Percentiles rank a stretch among this genome's conserved stretches.
These are phyloP conservation scores for Cercospora janseana DNA, from an alignment of 2,329 filamentous ascomycete species.

Conservation along the genomic window DNA sequence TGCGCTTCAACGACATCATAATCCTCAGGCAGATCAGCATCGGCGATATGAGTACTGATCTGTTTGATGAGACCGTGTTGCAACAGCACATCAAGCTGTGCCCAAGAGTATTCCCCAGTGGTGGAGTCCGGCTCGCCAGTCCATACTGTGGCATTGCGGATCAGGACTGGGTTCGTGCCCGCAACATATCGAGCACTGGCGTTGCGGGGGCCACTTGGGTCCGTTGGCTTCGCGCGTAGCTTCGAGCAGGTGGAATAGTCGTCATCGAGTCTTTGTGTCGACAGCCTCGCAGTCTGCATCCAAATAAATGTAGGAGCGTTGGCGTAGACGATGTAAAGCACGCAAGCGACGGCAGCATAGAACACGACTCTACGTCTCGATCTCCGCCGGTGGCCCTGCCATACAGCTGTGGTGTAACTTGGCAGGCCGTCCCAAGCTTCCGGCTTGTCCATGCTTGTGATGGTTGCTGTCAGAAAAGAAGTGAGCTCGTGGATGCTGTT, in stretches of 20 bases:
- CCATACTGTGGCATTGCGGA: conserved; percentile 67
- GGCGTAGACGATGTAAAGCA: conserved; percentile 1
- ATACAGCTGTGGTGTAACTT: conserved; percentile 1
- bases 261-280: conserved; percentile 52
- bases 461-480: too few relatives aligned
- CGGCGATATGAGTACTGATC: conserved; percentile 50
- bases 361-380: background rate
- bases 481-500: too few relatives aligned
- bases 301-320: background rate
- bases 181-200: conserved; percentile 61
- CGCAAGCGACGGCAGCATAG: background rate
- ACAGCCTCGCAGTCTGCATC: conserved; percentile 40
- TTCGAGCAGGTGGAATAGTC: conserved; percentile 58
- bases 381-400: background rate
- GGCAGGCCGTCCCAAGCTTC: conserved; percentile 3
- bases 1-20: conserved; percentile 57
- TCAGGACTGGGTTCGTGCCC: conserved; percentile 59
- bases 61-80: conserved; percentile 61
- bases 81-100: conserved; percentile 59
- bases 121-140: conserved; percentile 60
- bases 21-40: conserved; percentile 47
- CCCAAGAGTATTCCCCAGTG: conserved; percentile 57
- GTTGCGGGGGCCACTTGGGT: conserved; percentile 56
- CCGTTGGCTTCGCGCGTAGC: conserved; percentile 55
- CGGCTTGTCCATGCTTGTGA: conserved; percentile 6